Evolutionary conservation across 2,329 filamentous ascomycete species (phyloP).

Genomic region (Penicillium hesseltinei): DNA sequence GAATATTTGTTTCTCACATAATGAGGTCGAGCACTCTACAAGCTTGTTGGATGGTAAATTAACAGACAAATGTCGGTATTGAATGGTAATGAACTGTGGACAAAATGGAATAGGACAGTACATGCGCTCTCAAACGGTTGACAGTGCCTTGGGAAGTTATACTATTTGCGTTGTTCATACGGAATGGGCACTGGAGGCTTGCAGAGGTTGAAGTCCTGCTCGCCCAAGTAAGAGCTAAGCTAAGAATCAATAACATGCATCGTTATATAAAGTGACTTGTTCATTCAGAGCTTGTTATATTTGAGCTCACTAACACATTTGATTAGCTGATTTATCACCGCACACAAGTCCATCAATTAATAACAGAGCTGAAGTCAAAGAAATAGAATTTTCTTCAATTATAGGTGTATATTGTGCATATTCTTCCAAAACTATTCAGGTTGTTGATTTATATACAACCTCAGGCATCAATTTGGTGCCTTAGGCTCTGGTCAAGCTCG

Average conservation of each 20-base stretch:
- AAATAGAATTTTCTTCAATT: background rate
- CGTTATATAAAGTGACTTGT: too few relatives aligned
- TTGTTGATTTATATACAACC: background rate
- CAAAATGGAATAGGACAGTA: background rate
- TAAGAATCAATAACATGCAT: too few relatives aligned
- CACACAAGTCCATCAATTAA: too few relatives aligned
- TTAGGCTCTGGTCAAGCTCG: background rate
- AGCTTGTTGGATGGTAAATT: background rate
- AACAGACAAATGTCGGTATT: background rate
- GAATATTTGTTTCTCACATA: conserved; percentile 22
- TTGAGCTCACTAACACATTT: too few relatives aligned
- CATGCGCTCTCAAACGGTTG: background rate
- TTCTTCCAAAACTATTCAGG: background rate
- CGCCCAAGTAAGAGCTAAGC: background rate
- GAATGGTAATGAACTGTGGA: background rate
- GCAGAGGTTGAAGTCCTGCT: background rate
- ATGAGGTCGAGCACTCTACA: conserved; percentile 17
- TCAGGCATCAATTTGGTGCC: background rate
- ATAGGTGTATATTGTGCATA: background rate
- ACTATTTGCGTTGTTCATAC: background rate
- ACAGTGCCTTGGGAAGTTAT: background rate
- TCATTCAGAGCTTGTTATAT: too few relatives aligned
- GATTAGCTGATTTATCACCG: too few relatives aligned
- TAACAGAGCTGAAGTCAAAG: background rate
- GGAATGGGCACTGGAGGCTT: background rate